Percentiles rank a stretch among this genome's conserved stretches.
Conservation (phyloP, 2,329 filamentous ascomycete species). For the Paraphoma chrysanthemicola region DNA sequence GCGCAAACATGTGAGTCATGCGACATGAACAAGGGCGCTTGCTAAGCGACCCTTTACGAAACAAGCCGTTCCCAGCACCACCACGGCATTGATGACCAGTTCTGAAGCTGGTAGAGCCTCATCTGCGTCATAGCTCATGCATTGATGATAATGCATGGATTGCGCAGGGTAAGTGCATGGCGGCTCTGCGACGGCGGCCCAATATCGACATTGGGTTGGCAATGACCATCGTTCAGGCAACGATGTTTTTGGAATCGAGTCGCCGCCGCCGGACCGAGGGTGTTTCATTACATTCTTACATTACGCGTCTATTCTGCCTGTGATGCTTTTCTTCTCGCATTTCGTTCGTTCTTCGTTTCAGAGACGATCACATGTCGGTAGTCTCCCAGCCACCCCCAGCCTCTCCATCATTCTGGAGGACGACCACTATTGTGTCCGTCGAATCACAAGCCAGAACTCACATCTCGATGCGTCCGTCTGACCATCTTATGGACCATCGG, state of each 20-base stretch:
- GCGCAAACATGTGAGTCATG: conserved; percentile 26
- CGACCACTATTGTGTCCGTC: background rate
- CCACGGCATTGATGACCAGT: conserved; percentile 25
- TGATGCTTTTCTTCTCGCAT: background rate
- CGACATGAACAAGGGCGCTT: conserved; percentile 19
- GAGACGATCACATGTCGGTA: conserved; percentile 10
- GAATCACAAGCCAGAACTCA: conserved; percentile 7
- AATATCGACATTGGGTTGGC: conserved; percentile 1
- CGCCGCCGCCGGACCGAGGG: background rate
- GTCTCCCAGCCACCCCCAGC: conserved; percentile 1
- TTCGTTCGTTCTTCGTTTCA: background rate
- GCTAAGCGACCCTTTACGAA: conserved; percentile 22
- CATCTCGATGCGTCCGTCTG: conserved; percentile 6
- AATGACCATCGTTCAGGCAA: conserved; percentile 18
- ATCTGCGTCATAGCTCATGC: conserved; percentile 28
- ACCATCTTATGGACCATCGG: conserved; percentile 8
- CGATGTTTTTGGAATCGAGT: conserved; percentile 5
- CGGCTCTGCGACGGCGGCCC: conserved; percentile 14
- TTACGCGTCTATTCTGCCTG: conserved; percentile 13
- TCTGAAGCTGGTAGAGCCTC: conserved; percentile 22
- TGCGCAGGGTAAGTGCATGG: conserved; percentile 13
- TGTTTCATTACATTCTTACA: conserved; percentile 7
- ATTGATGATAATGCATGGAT: conserved; percentile 19
- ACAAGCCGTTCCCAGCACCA: conserved; percentile 22
- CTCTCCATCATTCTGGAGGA: background rate